Conservation (phyloP, 2,329 filamentous ascomycete species). For the Trichophyton rubrum region DNA sequence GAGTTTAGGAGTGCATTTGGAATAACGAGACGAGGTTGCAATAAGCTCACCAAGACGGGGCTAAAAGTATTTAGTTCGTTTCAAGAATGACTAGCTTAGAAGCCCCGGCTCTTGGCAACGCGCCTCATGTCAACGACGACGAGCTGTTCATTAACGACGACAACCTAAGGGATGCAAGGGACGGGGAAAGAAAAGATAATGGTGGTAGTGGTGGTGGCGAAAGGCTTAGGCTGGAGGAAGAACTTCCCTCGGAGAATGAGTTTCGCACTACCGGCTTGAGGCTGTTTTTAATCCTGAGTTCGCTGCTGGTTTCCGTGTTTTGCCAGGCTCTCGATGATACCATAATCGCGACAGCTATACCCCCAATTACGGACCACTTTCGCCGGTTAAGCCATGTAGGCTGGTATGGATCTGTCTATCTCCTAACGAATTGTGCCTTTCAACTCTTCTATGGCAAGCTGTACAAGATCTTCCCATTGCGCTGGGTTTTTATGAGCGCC, state of each 20-base stretch:
- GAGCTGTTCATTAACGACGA: not conserved
- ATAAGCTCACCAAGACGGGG: conserved; percentile 1
- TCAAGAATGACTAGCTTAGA: not conserved
- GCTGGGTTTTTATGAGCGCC: conserved; percentile 21
- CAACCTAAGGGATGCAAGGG: not conserved
- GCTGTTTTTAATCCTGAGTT: not conserved
- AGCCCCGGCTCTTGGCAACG: not conserved
- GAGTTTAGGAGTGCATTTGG: not conserved
- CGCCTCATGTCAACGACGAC: not conserved
- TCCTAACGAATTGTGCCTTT: conserved; percentile 20
- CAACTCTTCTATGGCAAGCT: conserved; percentile 27
- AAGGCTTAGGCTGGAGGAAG: not conserved
- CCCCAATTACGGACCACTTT: conserved; percentile 25
- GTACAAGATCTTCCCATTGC: conserved; percentile 30
- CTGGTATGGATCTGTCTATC: conserved; percentile 26
- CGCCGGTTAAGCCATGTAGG: conserved; percentile 24
- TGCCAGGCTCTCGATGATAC: conserved; percentile 12
- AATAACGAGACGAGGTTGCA: not conserved
- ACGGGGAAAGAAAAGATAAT: not conserved
- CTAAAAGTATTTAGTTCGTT: not conserved
- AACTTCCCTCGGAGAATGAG: not conserved
- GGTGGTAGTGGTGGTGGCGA: too few relatives aligned
- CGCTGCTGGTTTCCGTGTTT: conserved; percentile 2
- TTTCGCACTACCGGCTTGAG: not conserved
- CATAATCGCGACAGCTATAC: conserved; percentile 26